A percentile compares a stretch with the other conserved stretches of the same genome.
phyloP scores from a whole-genome alignment of 192 early-diverging fungal species.

The Coemansia sp. region DNA sequence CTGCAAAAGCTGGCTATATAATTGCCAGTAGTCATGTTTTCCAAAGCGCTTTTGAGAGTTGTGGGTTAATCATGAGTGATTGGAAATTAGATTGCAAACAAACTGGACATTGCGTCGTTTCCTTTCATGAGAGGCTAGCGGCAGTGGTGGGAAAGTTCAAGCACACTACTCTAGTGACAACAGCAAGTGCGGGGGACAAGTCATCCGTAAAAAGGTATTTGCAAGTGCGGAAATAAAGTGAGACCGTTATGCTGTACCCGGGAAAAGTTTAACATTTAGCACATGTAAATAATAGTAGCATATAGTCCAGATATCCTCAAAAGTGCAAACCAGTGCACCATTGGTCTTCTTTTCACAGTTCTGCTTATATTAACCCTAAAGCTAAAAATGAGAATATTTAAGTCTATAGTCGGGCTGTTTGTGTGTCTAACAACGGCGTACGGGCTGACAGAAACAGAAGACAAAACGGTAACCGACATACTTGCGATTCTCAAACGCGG shows the following conservation, averaged over 20 bases:
- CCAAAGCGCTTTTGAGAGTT: neutral
- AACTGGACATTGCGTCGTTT: neutral
- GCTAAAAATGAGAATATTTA: conserved; percentile 2
- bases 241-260: neutral
- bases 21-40: neutral
- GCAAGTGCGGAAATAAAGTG: neutral
- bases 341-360: no score
- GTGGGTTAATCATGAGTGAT: neutral
- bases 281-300: no score
- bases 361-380: no score
- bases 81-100: neutral
- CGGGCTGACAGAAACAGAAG: conserved; percentile 29
- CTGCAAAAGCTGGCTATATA: neutral
- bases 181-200: neutral
- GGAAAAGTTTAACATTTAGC: neutral
- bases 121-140: neutral
- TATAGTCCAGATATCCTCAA: no score
- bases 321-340: no score
- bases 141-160: neutral
- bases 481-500: conserved; percentile 33
- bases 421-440: conserved; percentile 7
- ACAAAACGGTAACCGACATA: conserved; percentile 28
- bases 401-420: neutral
- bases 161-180: neutral
- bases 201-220: neutral